Percentiles rank a stretch among this genome's conserved stretches.
Evolutionary conservation across 148 eudicot species (phyloP).

Genomic region (Vaccinium darrowii): DNA sequence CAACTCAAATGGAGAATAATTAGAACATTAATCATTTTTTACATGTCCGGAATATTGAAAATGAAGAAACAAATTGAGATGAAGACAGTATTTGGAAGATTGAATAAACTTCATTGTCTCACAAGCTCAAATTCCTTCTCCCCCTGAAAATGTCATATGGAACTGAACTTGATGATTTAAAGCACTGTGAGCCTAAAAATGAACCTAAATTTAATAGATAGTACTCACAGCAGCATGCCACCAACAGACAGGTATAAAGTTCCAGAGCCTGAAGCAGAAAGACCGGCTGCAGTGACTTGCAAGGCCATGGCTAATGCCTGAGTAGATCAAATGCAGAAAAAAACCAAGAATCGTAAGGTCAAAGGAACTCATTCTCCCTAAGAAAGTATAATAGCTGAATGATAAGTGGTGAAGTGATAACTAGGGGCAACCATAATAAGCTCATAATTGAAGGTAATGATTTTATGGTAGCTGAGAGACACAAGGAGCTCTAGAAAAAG

Average conservation of each 20-base stretch:
- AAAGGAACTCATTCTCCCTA: neutral
- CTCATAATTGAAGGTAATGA: neutral
- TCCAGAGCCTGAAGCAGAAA: slow-evolving; percentile 40
- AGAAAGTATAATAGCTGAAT: neutral
- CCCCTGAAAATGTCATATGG: neutral
- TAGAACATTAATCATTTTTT: neutral
- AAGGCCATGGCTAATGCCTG: slow-evolving; percentile 79
- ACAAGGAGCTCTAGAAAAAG: neutral
- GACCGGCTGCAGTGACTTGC: slow-evolving; percentile 76
- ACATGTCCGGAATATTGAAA: neutral
- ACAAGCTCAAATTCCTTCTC: neutral
- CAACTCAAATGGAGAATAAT: neutral
- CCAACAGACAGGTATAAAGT: slow-evolving; percentile 71
- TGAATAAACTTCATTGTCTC: slow-evolving; percentile 1
- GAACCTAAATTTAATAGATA: slow-evolving; percentile 2
- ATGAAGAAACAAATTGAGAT: neutral
- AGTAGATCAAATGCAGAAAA: slow-evolving; percentile 11
- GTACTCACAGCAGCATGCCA: slow-evolving; percentile 84
- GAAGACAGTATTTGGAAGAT: neutral
- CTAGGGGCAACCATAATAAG: neutral
- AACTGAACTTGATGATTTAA: neutral
- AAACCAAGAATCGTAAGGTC: neutral
- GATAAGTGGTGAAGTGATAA: neutral
- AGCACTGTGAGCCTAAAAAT: neutral
- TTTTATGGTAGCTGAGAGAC: neutral